Evolutionary conservation across 352 stramenopile species (phyloP).

Genomic region (Pythium volutum): DNA sequence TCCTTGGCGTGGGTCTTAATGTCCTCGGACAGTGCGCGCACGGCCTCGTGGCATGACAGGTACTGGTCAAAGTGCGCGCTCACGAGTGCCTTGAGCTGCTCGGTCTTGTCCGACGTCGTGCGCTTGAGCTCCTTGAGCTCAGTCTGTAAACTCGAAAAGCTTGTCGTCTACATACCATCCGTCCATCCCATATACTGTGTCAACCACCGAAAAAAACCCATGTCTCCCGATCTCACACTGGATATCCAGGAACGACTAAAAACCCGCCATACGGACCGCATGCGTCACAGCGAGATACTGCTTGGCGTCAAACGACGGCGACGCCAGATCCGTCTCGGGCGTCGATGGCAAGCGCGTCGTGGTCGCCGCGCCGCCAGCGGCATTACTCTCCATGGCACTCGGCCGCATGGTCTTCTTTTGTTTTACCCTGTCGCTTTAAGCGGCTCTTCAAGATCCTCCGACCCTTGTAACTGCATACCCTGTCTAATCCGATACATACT

Average conservation of each 20-base stretch:
- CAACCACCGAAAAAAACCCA: neutral
- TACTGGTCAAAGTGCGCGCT: conserved; percentile 84
- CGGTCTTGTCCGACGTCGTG: conserved; percentile 78
- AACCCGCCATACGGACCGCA: conserved; percentile 37
- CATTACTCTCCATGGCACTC: conserved; percentile 19
- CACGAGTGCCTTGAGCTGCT: conserved; percentile 80
- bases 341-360: conserved; percentile 7
- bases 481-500: neutral
- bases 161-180: conserved; percentile 53
- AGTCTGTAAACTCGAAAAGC: conserved; percentile 51
- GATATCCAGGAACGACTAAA: neutral
- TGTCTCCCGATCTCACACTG: neutral
- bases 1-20: conserved; percentile 63
- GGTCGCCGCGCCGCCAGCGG: neutral
- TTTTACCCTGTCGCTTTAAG: too few relatives aligned
- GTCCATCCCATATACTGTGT: conserved; percentile 1
- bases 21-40: conserved; percentile 57
- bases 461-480: neutral
- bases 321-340: conserved; percentile 56
- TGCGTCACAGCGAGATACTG: conserved; percentile 66
- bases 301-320: conserved; percentile 50
- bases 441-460: conserved; percentile 24
- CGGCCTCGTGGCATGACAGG: conserved; percentile 75
- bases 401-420: conserved; percentile 11
- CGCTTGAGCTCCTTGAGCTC: conserved; percentile 70